Conservation (phyloP, 371 early-diverging fungal species). For the Lichtheimia hyalospora region DNA sequence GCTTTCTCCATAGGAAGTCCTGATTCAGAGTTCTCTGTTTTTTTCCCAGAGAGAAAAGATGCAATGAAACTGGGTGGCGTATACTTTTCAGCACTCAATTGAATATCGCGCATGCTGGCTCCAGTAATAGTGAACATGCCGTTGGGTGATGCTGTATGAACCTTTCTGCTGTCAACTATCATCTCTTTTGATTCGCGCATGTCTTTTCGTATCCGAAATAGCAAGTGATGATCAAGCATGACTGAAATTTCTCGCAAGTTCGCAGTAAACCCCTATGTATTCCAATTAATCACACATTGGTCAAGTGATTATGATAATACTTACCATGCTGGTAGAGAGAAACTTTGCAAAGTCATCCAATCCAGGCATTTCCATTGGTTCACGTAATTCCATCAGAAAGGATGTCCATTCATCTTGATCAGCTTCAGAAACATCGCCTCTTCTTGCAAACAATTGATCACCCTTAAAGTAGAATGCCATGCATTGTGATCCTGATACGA, state of each 20-base stretch:
- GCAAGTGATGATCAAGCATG: constrained; percentile 57
- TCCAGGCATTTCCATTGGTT: constrained; percentile 74
- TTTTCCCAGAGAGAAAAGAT: constrained; percentile 20
- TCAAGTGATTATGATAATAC: neutral
- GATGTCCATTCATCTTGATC: constrained; percentile 65
- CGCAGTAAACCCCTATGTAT: constrained; percentile 70
- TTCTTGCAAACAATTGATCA: constrained; percentile 84
- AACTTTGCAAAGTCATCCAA: constrained; percentile 77
- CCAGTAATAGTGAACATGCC: constrained; percentile 67
- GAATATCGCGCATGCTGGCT: constrained; percentile 63
- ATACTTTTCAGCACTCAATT: constrained; percentile 69
- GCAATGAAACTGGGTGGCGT: constrained; percentile 29
- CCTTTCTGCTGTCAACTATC: constrained; percentile 45
- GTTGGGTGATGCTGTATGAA: constrained; percentile 64
- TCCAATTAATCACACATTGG: neutral
- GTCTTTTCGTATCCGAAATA: constrained; percentile 67
- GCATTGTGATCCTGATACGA: constrained; percentile 70
- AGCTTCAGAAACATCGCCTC: constrained; percentile 57
- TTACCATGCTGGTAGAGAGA: constrained; percentile 76
- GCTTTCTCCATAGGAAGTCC: constrained; percentile 43
- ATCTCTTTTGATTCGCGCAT: constrained; percentile 64
- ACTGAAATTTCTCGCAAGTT: constrained; percentile 69
- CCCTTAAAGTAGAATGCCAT: constrained; percentile 92
- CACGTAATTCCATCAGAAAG: constrained; percentile 75
- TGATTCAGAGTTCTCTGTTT: neutral